A percentile compares a stretch with the other conserved stretches of the same genome.
These are phyloP conservation scores for Musa schizocarpa DNA, from an alignment of 176 grass and related monocot species.

Conservation along the genomic window DNA sequence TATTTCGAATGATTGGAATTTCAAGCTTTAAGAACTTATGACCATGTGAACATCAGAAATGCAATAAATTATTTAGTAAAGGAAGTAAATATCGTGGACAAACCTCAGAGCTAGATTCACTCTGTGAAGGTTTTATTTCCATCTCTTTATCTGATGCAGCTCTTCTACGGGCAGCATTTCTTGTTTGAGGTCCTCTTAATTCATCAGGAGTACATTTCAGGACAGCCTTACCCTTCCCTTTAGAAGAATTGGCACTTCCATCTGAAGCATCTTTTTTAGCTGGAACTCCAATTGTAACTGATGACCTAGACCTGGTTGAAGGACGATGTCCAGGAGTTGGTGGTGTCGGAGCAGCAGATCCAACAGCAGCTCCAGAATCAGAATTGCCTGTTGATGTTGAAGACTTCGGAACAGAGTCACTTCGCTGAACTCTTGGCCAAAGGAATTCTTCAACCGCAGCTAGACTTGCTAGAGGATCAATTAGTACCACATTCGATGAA, in stretches of 20 bases:
- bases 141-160: conserved; percentile 50
- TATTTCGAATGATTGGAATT: no score
- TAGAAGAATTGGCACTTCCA: conserved; percentile 40
- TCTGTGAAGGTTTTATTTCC: conserved; percentile 46
- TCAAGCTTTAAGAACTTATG: no score
- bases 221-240: conserved; percentile 77
- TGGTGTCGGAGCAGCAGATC: conserved; percentile 32
- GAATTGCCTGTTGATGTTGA: conserved; percentile 32
- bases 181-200: conserved; percentile 48
- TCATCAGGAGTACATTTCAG: conserved; percentile 44
- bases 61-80: no score
- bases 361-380: conserved; percentile 41
- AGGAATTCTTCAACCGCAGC: conserved; percentile 87
- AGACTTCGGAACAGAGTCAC: conserved; percentile 44
- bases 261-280: conserved; percentile 45
- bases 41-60: no score
- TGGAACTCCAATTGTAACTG: conserved; percentile 34
- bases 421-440: conserved; percentile 72
- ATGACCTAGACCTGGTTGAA: conserved; percentile 53
- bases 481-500: conserved; percentile 89
- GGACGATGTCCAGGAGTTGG: conserved; percentile 29
- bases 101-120: conserved; percentile 69
- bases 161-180: conserved; percentile 53
- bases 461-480: conserved; percentile 72
- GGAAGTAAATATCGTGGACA: conserved; percentile 5